Percentiles rank a stretch among this genome's conserved stretches.
These are phyloP conservation scores for Zea mays DNA, from an alignment of 176 grass and related monocot species.

Conservation along the genomic window Zm-B73-REFERENCE-NAM-5.0 NC_050100.1:220708501-220709000, in stretches of 20 bases:
- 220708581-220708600: background rate
- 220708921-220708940: constrained; percentile 22
- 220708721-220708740: background rate
- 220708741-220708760: background rate
- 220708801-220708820: constrained; percentile 70
- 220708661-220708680: background rate
- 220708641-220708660: background rate
- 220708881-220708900: constrained; percentile 73
- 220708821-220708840: constrained; percentile 69
- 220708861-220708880: constrained; percentile 91
- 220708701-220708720: constrained; percentile 9
- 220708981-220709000: constrained; percentile 88
- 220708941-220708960: constrained; percentile 11
- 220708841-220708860: constrained; percentile 81
- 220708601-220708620: background rate
- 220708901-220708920: constrained; percentile 4
- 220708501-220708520: constrained; percentile 71
- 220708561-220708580: constrained; percentile 23
- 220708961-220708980: constrained; percentile 4
- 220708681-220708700: constrained; percentile 4
- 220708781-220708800: background rate
- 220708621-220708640: background rate
- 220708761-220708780: background rate
- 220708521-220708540: constrained; percentile 88
- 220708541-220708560: constrained; percentile 77